Conservation (phyloP, 768 basidiomycete genomes). For the Trametes elegans region DNA sequence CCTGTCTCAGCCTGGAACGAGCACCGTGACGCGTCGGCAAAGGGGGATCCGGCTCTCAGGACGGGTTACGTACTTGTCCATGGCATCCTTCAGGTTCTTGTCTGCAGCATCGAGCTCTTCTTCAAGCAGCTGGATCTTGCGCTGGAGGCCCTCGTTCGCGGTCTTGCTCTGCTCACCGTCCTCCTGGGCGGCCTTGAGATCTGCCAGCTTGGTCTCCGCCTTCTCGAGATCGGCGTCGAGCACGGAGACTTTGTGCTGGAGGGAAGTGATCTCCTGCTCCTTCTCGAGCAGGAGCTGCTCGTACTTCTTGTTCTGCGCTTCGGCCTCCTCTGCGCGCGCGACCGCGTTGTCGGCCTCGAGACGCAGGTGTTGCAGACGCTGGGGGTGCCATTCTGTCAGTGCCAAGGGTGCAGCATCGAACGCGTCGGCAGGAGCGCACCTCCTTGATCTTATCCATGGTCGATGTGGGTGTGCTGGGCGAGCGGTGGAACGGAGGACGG, state of each 20-base stretch:
- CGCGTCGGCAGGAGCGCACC: constrained; percentile 23
- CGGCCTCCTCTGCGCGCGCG: constrained; percentile 83
- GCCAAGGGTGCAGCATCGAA: neutral
- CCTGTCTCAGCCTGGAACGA: constrained; percentile 75
- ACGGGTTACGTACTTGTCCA: constrained; percentile 81
- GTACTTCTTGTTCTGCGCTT: constrained; percentile 74
- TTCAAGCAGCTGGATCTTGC: constrained; percentile 91
- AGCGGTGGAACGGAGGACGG: constrained; percentile 10
- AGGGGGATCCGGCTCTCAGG: neutral
- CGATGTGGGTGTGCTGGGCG: constrained; percentile 21
- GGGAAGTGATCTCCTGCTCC: constrained; percentile 85
- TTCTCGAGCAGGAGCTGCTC: constrained; percentile 74
- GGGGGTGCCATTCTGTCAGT: constrained; percentile 1
- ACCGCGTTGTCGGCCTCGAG: constrained; percentile 81
- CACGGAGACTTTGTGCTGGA: constrained; percentile 64
- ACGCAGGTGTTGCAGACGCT: constrained; percentile 81
- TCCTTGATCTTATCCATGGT: constrained; percentile 51
- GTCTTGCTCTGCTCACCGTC: constrained; percentile 72
- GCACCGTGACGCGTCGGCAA: constrained; percentile 4
- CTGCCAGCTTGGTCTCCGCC: constrained; percentile 60
- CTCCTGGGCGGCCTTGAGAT: constrained; percentile 60
- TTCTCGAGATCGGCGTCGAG: constrained; percentile 71
- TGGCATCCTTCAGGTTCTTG: constrained; percentile 94
- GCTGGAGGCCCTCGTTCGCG: constrained; percentile 65
- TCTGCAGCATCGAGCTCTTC: constrained; percentile 95